Percentiles rank a stretch among this genome's conserved stretches.
These are phyloP conservation scores for Amylocarpus encephaloides DNA, from an alignment of 2,329 filamentous ascomycete genomes.

Conservation along the genomic window DNA sequence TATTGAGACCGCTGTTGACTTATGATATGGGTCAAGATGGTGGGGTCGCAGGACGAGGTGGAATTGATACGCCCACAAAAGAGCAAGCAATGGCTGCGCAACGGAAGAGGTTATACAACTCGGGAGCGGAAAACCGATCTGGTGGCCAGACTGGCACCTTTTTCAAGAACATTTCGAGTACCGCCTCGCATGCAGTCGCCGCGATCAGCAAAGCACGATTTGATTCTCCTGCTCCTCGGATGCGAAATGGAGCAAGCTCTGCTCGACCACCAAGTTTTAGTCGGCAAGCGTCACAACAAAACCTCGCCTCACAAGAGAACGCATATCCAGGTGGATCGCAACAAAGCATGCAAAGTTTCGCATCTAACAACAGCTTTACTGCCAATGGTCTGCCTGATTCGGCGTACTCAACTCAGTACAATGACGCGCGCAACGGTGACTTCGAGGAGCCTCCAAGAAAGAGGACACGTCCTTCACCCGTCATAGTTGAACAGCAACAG, in stretches of 20 bases:
- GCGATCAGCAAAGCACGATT: conserved; percentile 95
- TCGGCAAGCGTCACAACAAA: conserved; percentile 65
- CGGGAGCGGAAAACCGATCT: conserved; percentile 60
- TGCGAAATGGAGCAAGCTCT: conserved; percentile 47
- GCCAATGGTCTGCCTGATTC: conserved; percentile 51
- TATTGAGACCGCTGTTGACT: conserved; percentile 66
- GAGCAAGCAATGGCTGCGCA: conserved; percentile 97
- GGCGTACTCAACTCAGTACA: conserved; percentile 56
- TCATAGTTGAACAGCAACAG: conserved; percentile 40
- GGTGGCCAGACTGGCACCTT: conserved; percentile 75
- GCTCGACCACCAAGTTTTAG: conserved; percentile 64
- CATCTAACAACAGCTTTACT: conserved; percentile 68
- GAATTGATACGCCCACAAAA: conserved; percentile 92
- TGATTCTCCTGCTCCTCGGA: conserved; percentile 73
- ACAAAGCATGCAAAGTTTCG: conserved; percentile 68
- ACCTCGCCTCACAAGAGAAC: conserved; percentile 53
- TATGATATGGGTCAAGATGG: conserved; percentile 78
- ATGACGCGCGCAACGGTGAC: conserved; percentile 44
- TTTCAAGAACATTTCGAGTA: conserved; percentile 94
- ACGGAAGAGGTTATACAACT: conserved; percentile 85
- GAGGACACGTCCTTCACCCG: conserved; percentile 54
- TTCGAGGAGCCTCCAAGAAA: conserved; percentile 75
- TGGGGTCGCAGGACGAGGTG: conserved; percentile 62
- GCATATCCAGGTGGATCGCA: conserved; percentile 71
- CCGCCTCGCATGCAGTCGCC: conserved; percentile 85